These are phyloP conservation scores for Tardiomyces digboiensis DNA, from an alignment of 1,139 yeast genomes.

Conservation along the genomic window DNA sequence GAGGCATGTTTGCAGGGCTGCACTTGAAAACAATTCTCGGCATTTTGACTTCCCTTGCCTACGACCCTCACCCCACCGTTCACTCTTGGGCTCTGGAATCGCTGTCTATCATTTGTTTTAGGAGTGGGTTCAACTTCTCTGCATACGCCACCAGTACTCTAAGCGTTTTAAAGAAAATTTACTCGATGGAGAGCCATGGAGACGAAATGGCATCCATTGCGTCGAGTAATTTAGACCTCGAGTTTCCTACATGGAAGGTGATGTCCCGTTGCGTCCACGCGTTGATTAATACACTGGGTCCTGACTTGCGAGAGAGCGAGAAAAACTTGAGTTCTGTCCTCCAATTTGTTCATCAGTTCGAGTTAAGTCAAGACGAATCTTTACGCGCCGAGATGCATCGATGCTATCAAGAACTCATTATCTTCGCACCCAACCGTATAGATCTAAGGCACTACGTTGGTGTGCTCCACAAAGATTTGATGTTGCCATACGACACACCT, in stretches of 20 bases:
- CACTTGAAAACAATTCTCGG: conserved; percentile 40
- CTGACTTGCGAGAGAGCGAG: conserved; percentile 31
- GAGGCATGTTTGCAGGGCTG: conserved; percentile 31
- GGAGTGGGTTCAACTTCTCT: conserved; percentile 42
- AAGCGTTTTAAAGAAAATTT: conserved; percentile 35
- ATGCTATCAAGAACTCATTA: conserved; percentile 20
- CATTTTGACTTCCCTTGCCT: conserved; percentile 49
- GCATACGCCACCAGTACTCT: conserved; percentile 37
- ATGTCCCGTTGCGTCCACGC: conserved; percentile 34
- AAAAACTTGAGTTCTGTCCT: conserved; percentile 13
- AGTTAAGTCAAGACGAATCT: conserved; percentile 18
- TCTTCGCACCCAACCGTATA: conserved; percentile 21
- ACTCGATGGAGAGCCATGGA: conserved; percentile 48
- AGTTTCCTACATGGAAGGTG: conserved; percentile 31
- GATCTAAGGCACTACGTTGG: background rate
- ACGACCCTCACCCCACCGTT: conserved; percentile 81
- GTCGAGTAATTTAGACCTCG: conserved; percentile 38
- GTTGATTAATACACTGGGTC: conserved; percentile 41
- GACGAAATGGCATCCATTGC: conserved; percentile 33
- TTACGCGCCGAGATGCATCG: conserved; percentile 21
- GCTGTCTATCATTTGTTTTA: conserved; percentile 43
- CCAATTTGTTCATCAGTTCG: conserved; percentile 23
- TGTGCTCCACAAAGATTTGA: conserved; percentile 17
- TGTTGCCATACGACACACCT: conserved; percentile 28
- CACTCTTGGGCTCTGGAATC: conserved; percentile 65